Conservation (phyloP, 371 early-diverging fungal species). For the Saksenaea vasiformis region DNA sequence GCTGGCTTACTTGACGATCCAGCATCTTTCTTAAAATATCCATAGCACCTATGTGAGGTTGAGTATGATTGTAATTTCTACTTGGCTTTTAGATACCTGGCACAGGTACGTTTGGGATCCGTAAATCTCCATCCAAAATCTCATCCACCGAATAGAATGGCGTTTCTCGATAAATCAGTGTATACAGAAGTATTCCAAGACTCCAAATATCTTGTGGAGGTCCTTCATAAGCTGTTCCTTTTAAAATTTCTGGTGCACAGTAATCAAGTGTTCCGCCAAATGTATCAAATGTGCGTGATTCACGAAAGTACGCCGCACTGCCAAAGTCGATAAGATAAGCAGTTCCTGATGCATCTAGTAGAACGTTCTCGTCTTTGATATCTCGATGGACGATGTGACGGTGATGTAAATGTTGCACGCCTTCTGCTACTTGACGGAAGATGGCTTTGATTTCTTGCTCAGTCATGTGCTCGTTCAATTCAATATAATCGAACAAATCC, state of each 20-base stretch:
- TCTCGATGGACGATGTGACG: constrained; percentile 78
- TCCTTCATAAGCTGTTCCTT: constrained; percentile 71
- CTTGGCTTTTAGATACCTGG: constrained; percentile 46
- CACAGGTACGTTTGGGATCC: constrained; percentile 63
- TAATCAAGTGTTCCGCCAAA: constrained; percentile 79
- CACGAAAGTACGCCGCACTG: constrained; percentile 64
- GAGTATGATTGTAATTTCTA: neutral
- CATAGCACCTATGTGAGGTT: constrained; percentile 37
- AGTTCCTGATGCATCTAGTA: constrained; percentile 61
- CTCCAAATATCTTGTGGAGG: constrained; percentile 88
- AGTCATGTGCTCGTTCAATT: constrained; percentile 55
- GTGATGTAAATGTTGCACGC: constrained; percentile 70
- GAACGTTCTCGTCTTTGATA: constrained; percentile 78
- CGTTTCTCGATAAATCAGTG: constrained; percentile 76
- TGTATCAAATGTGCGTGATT: constrained; percentile 66
- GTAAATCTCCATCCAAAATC: constrained; percentile 63
- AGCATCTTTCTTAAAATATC: constrained; percentile 58
- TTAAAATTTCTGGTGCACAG: constrained; percentile 74
- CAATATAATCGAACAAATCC: constrained; percentile 81
- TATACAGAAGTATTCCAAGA: constrained; percentile 79
- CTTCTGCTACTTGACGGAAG: constrained; percentile 65
- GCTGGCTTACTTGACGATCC: constrained; percentile 42
- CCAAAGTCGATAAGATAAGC: constrained; percentile 79
- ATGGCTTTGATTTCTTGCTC: constrained; percentile 63
- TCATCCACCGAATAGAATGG: constrained; percentile 84